A percentile compares a stretch with the other conserved stretches of the same genome.
Conservation (phyloP, 495 filamentous ascomycete genomes). For the Penicillium fimorum region DNA sequence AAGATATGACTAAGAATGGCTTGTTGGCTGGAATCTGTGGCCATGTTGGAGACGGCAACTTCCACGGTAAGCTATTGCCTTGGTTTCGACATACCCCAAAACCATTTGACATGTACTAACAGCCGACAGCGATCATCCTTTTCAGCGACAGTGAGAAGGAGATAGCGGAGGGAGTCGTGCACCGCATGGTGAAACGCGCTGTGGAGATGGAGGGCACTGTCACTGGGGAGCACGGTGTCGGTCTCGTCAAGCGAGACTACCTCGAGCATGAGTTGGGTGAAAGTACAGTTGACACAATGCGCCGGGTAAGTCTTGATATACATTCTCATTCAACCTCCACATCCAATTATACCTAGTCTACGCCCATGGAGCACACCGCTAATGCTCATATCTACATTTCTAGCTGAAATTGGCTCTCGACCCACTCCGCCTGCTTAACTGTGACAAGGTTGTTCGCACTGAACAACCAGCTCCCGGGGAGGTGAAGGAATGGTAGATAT, state of each 20-base stretch:
- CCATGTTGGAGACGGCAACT: constrained; percentile 70
- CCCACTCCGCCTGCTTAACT: constrained; percentile 63
- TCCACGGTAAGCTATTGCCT: constrained; percentile 47
- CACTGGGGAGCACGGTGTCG: constrained; percentile 64
- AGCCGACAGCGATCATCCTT: constrained; percentile 49
- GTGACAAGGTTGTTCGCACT: constrained; percentile 62
- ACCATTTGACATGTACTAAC: constrained; percentile 3
- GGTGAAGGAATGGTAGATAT: constrained; percentile 40
- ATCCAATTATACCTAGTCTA: background rate
- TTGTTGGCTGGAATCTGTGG: constrained; percentile 61
- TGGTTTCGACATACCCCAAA: constrained; percentile 1
- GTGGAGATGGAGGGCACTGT: constrained; percentile 65
- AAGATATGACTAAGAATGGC: constrained; percentile 54
- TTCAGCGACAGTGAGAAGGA: constrained; percentile 55
- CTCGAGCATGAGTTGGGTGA: constrained; percentile 56
- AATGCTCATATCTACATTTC: constrained; percentile 13
- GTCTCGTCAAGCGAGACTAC: constrained; percentile 62
- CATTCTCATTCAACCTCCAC: background rate
- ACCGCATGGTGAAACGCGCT: constrained; percentile 60
- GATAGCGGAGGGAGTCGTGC: constrained; percentile 52
- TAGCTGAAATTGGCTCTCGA: constrained; percentile 66
- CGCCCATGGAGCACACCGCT: constrained; percentile 3
- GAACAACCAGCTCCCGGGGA: constrained; percentile 41
- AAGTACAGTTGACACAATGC: constrained; percentile 60
- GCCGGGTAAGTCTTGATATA: constrained; percentile 47